These are phyloP conservation scores for Bruguiera gymnorhiza DNA, from an alignment of 345 rosid genomes.

Conservation along the genomic window DNA sequence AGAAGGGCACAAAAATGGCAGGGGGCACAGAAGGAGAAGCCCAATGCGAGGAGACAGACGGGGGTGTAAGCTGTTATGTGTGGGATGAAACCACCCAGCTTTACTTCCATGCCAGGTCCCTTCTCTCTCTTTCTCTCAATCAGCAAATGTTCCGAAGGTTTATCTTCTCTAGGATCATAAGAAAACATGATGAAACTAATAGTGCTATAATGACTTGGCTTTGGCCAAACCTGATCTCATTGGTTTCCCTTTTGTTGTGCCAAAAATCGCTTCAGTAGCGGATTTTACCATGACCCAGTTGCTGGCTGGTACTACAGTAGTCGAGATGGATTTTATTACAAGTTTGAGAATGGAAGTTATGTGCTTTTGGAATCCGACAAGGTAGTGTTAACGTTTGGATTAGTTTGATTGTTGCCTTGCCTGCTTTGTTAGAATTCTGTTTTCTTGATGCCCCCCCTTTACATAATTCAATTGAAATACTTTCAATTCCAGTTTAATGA, in stretches of 20 bases:
- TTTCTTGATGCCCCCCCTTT: not conserved
- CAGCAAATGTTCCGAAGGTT: not conserved
- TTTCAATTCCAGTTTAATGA: slow-evolving; percentile 25
- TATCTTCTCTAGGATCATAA: not conserved
- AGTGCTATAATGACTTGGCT: not conserved
- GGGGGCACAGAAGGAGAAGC: slow-evolving; percentile 27
- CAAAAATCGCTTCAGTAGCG: slow-evolving; percentile 50
- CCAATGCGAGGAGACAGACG: not conserved
- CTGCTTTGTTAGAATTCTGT: not conserved
- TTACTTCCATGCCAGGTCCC: slow-evolving; percentile 66
- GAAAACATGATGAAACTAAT: too few species aligned
- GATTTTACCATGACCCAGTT: slow-evolving; percentile 78
- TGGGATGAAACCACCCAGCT: slow-evolving; percentile 70
- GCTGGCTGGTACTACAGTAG: slow-evolving; percentile 92
- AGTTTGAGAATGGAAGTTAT: slow-evolving; percentile 69
- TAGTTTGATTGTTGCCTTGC: not conserved
- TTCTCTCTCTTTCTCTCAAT: not conserved
- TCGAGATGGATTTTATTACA: slow-evolving; percentile 74
- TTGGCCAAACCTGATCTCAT: not conserved
- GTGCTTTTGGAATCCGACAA: slow-evolving; percentile 43
- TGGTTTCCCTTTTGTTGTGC: not conserved
- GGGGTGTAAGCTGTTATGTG: slow-evolving; percentile 41
- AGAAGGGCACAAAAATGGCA: slow-evolving; percentile 22
- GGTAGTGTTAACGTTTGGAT: slow-evolving; percentile 23
- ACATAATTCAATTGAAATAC: not conserved